Evolutionary conservation across 345 rosid genomes (phyloP).

Genomic region (Geranium brycei): DNA sequence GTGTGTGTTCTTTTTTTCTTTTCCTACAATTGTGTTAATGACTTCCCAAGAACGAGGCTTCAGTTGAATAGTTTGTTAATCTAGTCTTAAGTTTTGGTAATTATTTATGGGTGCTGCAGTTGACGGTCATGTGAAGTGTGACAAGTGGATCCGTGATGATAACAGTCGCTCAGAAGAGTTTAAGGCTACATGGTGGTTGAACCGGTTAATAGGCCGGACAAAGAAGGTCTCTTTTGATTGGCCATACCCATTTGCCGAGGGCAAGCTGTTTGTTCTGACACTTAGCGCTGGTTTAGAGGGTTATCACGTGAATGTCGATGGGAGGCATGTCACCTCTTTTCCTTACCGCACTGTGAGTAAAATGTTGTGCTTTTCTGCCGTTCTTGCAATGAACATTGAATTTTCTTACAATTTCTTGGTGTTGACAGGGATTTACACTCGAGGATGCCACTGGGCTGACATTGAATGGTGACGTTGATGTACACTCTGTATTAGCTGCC

Average conservation of each 20-base stretch:
- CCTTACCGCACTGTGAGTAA: conserved; percentile 84
- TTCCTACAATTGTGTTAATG: no score
- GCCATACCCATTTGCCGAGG: conserved; percentile 82
- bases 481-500: conserved; percentile 69
- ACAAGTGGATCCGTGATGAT: conserved; percentile 88
- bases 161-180: conserved; percentile 48
- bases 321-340: conserved; percentile 82
- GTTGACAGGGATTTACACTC: conserved; percentile 67
- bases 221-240: conserved; percentile 64
- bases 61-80: not conserved
- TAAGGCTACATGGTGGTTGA: conserved; percentile 85
- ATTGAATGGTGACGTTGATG: conserved; percentile 64
- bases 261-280: conserved; percentile 72
- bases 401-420: conserved; percentile 15
- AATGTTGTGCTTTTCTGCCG: not conserved
- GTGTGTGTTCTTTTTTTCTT: no score
- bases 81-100: not conserved
- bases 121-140: conserved; percentile 81
- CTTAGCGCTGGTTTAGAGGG: conserved; percentile 91
- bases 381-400: not conserved
- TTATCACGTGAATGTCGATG: conserved; percentile 73
- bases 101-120: conserved; percentile 29
- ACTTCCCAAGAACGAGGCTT: not conserved
- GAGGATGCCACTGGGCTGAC: conserved; percentile 96
- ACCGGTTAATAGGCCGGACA: conserved; percentile 53